These are phyloP conservation scores for Cercospora janseana DNA, from an alignment of 2,329 filamentous ascomycete species.

Conservation along the genomic window DNA sequence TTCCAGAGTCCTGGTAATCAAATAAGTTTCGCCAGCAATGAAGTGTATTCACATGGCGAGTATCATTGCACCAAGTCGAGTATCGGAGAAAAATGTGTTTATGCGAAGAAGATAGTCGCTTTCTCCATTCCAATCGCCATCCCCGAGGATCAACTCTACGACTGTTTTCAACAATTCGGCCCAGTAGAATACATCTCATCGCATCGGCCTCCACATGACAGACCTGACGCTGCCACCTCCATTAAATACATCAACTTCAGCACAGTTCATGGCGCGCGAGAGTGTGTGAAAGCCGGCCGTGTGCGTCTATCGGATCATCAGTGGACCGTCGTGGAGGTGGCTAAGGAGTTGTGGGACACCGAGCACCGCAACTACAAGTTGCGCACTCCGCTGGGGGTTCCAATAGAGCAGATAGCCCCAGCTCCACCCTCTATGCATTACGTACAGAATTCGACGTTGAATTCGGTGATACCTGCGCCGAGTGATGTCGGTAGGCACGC, in stretches of 20 bases:
- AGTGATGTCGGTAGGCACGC: not conserved
- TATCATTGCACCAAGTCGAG: conserved; percentile 14
- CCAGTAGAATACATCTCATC: conserved; percentile 5
- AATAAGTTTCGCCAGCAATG: not conserved
- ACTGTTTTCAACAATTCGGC: conserved; percentile 21
- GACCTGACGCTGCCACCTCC: not conserved
- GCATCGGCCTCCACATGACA: not conserved
- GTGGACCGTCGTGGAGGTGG: conserved; percentile 16
- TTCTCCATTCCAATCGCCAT: conserved; percentile 16
- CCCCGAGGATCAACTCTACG: conserved; percentile 2
- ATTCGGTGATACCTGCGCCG: not conserved
- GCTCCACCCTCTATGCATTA: conserved; percentile 11
- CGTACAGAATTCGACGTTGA: conserved; percentile 9
- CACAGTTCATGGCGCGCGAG: conserved; percentile 1
- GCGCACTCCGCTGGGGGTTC: conserved; percentile 1
- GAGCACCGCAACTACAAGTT: conserved; percentile 1
- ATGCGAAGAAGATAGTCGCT: conserved; percentile 23
- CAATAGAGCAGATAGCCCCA: not conserved
- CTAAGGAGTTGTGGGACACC: conserved; percentile 19
- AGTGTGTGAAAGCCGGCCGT: conserved; percentile 5
- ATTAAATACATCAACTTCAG: conserved; percentile 16
- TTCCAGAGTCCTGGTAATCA: not conserved
- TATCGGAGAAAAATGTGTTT: conserved; percentile 22
- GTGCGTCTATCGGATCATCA: conserved; percentile 2
- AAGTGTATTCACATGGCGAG: not conserved